Evolutionary conservation across 805 yeast species (phyloP), one percentile per base, ranked within the genome.

Genomic region (Saturnispora mendoncae): DNA sequence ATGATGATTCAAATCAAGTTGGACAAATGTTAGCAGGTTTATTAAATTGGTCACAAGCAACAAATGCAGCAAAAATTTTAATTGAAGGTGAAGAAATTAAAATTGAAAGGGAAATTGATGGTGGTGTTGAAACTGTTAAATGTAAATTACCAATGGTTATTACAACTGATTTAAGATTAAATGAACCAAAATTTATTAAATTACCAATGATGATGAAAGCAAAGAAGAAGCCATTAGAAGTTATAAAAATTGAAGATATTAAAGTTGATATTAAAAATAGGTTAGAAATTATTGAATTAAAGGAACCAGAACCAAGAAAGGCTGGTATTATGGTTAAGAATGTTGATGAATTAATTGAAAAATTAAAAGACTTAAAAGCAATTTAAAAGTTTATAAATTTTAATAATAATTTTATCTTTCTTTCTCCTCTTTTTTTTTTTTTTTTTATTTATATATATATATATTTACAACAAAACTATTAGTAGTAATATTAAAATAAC

Each of bases 171-270:
- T 71, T 92, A 52, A 80, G 98, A 62, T 74, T 92, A 56, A 92
- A 92, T 61, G 92, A 78, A 58, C 98, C 99, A 33, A 79, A 97
- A 54, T 92, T 86, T 56, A 95, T 94, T n/a, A 77, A 94, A 12
- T 71, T 92, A 57, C 97, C 96, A 46, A 92, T 90, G 62, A 76
- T 88, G 68, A 92, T 92, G 97, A 92, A 92, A 70, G 97, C 97
- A 42, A 92, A 92, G 71, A 88, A 88, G 76, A 88, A 86, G 71
- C 95, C 95, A 4, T 69, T 88, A 59, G 85, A 78, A 52, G 69
- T 76, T 56, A 60, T 75, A 62, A 64, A 72, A 66, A 62, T 79
- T 17, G 67, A 57, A n/a, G 94, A 84, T 52, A 73, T 84, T 46
- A 83, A 80, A n/a, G 71, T 82, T 26, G 83, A 80, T 33, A 57